Conservation (phyloP, 257 asterid genomes). For the Coffea eugenioides region DNA sequence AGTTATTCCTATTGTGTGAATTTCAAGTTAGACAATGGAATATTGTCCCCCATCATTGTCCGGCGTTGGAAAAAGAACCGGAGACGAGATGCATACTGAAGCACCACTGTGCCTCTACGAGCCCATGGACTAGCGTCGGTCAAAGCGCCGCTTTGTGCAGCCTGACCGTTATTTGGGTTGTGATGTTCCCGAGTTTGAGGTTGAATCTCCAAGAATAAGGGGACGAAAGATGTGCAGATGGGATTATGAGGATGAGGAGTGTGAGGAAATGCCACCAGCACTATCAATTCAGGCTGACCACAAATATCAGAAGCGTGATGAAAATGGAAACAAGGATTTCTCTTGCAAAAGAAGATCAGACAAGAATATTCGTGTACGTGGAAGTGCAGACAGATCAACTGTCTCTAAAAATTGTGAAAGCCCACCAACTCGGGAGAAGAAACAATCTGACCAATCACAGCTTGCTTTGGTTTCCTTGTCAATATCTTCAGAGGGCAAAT, state of each 20-base stretch:
- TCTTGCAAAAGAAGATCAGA: conserved; percentile 23
- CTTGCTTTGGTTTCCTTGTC: conserved; percentile 33
- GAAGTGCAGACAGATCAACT: conserved; percentile 24
- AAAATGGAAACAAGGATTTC: conserved; percentile 18
- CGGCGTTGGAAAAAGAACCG: conserved; percentile 24
- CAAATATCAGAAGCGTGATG: conserved; percentile 32
- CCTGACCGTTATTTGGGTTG: conserved; percentile 81
- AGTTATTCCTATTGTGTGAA: conserved; percentile 38
- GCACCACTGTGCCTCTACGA: conserved; percentile 41
- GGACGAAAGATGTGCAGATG: conserved; percentile 46
- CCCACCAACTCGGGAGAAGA: conserved; percentile 3
- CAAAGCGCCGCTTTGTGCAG: conserved; percentile 62
- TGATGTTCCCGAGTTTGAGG: conserved; percentile 63
- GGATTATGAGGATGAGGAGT: conserved; percentile 41
- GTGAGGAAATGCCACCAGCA: conserved; percentile 42
- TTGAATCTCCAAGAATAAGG: conserved; percentile 65
- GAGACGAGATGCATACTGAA: conserved; percentile 23
- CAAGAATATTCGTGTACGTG: conserved; percentile 16
- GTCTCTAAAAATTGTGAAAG: conserved; percentile 17
- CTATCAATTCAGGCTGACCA: conserved; percentile 79
- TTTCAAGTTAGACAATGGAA: conserved; percentile 62
- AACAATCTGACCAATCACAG: conserved; percentile 25
- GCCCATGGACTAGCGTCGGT: conserved; percentile 58
- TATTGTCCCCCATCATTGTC: conserved; percentile 40
- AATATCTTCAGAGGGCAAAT: conserved; percentile 26